Percentiles rank a stretch among this genome's conserved stretches.
Evolutionary conservation across 2,329 filamentous ascomycete species (phyloP).

Genomic region (Ceratocystis destructans): DNA sequence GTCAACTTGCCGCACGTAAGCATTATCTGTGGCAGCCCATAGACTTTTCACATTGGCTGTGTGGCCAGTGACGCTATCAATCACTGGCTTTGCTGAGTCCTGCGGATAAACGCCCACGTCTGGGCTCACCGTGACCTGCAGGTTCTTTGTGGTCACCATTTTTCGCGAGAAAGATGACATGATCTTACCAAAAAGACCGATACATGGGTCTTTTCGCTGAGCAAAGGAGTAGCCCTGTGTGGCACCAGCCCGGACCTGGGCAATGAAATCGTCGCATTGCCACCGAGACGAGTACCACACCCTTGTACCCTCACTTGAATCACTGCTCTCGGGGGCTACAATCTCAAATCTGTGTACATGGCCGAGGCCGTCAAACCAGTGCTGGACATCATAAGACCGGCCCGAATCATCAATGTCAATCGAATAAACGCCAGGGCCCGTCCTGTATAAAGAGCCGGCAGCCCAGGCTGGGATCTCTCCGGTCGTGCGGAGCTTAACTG

Average conservation of each 20-base stretch:
- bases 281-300: conserved; percentile 60
- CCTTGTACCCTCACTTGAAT: too few relatives aligned
- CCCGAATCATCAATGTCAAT: conserved; percentile 30
- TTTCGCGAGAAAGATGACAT: conserved; percentile 43
- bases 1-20: conserved; percentile 47
- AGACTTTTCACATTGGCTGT: conserved; percentile 33
- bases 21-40: conserved; percentile 44
- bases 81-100: conserved; percentile 19
- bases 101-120: conserved; percentile 43
- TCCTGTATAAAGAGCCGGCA: conserved; percentile 59
- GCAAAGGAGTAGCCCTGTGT: conserved; percentile 50
- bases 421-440: conserved; percentile 53
- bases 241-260: conserved; percentile 46
- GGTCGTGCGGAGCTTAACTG: conserved; percentile 47
- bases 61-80: conserved; percentile 25
- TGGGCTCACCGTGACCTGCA: conserved; percentile 51
- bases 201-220: conserved; percentile 59
- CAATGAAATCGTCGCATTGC: conserved; percentile 50
- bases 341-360: conserved; percentile 63
- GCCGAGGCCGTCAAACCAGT: conserved; percentile 73
- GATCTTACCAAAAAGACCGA: conserved; percentile 57
- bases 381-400: conserved; percentile 42
- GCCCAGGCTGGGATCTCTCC: conserved; percentile 59
- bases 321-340: conserved; percentile 26
- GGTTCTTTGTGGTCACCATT: conserved; percentile 36